phyloP scores from a whole-genome alignment of 2,329 filamentous ascomycete species.

The Epicoccum sorghinum region DNA sequence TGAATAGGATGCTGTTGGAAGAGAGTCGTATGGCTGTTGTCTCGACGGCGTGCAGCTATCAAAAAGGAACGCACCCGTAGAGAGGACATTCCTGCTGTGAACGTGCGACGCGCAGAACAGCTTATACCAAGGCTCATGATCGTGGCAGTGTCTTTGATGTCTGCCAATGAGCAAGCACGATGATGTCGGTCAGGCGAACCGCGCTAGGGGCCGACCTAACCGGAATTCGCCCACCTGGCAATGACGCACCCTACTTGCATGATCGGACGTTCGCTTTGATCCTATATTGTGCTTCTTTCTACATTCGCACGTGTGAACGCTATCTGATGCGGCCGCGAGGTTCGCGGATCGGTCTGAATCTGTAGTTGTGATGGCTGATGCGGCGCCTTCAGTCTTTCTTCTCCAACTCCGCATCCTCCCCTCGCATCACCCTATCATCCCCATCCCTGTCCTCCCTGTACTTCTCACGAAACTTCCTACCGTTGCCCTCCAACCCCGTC shows the following conservation, averaged over 20 bases:
- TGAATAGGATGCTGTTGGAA: not conserved
- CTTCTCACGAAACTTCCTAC: slow-evolving; percentile 29
- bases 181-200: slow-evolving; percentile 16
- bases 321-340: too few relatives aligned
- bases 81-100: not conserved
- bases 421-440: not conserved
- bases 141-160: slow-evolving; percentile 12
- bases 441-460: not conserved
- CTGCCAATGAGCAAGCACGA: slow-evolving; percentile 10
- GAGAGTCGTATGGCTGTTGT: not conserved
- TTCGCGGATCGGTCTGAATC: too few relatives aligned
- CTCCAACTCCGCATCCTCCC: slow-evolving; percentile 2
- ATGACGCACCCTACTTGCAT: not conserved
- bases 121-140: slow-evolving; percentile 1
- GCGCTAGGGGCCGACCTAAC: slow-evolving; percentile 10
- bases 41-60: not conserved
- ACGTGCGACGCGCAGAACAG: not conserved
- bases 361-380: too few relatives aligned
- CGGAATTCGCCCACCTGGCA: not conserved
- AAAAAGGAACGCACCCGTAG: not conserved
- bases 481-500: slow-evolving; percentile 39
- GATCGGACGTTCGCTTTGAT: not conserved
- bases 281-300: not conserved
- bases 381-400: not conserved
- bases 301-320: too few relatives aligned